Evolutionary conservation across 1,284 basidiomycete genomes (phyloP), one percentile per base, ranked within the genome.

Genomic region (Ceratobasidium sp.): DNA sequence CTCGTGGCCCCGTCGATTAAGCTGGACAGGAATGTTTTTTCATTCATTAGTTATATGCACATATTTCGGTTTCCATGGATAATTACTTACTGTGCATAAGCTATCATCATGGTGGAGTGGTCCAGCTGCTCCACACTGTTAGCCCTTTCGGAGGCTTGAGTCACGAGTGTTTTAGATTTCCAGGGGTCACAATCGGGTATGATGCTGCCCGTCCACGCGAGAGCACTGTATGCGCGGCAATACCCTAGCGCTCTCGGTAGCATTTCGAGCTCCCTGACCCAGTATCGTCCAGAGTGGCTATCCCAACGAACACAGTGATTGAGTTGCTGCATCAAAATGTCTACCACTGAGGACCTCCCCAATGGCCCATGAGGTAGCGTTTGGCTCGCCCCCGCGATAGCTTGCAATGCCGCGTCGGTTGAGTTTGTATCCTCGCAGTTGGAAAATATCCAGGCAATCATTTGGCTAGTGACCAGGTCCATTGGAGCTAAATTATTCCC

Each of bases 371-470:
- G 23, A 20, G 61, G 61, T 46, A 69, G 20, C 2, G n/a, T 23
- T 6, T n/a, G 18, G 6, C 33, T 40, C 4, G 56, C 55, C 5
- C 69, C 55, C 2, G 55, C 69, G 13, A 72, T 44, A 60, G 69
- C 69, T 33, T 60, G 56, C 5, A 72, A 26, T 2, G 69, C 53
- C 7, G 40, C 23, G 33, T 72, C 69, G n/a, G 60, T 56, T 1
- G 69, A 72, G 10, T 18, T 12, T 12, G 69, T 10, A 33, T 58
- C 69, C 42, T 72, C 69, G 55, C 69, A 44, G 39, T 60, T 72
- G 4, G 55, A 42, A 23, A 72, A 46, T 4, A 72, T 60, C 69
- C 69, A 72, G 18, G 69, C 69, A 28, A 72, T 15, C 53, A 58
- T 60, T 26, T 44, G 69, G 20, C 69, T 72, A 1, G 69, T 72